Conservation (phyloP, 1,284 basidiomycete species). For the Somion occarium region DNA sequence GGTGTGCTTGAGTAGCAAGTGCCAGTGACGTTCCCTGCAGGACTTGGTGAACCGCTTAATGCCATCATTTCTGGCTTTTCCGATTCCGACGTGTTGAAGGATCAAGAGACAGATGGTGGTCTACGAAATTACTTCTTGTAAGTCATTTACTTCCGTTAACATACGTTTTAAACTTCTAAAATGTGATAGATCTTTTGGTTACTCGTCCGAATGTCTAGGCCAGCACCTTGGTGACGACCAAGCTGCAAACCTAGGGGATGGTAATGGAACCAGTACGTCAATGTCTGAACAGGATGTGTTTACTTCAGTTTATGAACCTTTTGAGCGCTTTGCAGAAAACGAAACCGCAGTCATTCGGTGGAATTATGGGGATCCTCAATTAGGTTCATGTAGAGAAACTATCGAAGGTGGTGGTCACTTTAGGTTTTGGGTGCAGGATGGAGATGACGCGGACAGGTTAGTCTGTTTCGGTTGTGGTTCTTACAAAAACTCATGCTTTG, state of each 20-base stretch:
- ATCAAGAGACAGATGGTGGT: conserved; percentile 62
- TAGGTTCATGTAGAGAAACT: conserved; percentile 83
- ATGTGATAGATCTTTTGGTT: conserved; percentile 46
- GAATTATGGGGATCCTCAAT: conserved; percentile 70
- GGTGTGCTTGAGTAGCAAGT: conserved; percentile 38
- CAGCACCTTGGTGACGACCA: conserved; percentile 73
- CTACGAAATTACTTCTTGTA: conserved; percentile 76
- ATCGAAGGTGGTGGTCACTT: conserved; percentile 88
- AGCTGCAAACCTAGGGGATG: conserved; percentile 81
- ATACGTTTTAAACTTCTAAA: conserved; percentile 6
- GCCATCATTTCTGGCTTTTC: conserved; percentile 82
- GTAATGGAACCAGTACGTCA: conserved; percentile 58
- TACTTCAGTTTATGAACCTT: neutral
- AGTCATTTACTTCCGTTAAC: conserved; percentile 19
- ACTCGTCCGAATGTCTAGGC: conserved; percentile 80
- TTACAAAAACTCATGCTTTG: neutral
- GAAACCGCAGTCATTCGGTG: conserved; percentile 77
- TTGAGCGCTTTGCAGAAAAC: conserved; percentile 44
- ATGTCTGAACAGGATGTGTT: neutral
- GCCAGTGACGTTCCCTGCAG: conserved; percentile 60
- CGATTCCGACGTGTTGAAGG: conserved; percentile 66
- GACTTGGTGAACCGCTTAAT: conserved; percentile 89
- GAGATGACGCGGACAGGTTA: conserved; percentile 51
- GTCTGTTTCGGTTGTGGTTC: conserved; percentile 11
- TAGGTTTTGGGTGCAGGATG: conserved; percentile 86